phyloP scores from a whole-genome alignment of 345 rosid genomes.

The Eucalyptus cloeziana region DNA sequence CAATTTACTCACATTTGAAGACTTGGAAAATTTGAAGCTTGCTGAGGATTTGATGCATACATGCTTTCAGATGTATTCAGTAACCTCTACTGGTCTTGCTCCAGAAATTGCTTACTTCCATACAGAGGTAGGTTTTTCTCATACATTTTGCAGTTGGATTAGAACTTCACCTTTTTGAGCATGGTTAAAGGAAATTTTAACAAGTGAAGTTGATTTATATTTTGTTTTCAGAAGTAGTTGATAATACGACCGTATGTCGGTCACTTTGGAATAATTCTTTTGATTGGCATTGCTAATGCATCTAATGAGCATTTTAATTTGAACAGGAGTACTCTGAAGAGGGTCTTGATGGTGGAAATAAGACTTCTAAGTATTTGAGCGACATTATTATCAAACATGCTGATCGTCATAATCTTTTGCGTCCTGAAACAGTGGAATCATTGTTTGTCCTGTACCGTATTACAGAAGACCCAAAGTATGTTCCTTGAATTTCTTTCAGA shows the following conservation, averaged over 20 bases:
- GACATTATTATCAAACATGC: conserved; percentile 84
- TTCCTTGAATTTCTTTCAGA: not conserved
- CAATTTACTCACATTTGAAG: conserved; percentile 77
- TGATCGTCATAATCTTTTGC: conserved; percentile 89
- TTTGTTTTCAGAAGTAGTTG: not conserved
- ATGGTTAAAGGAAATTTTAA: not conserved
- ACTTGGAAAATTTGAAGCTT: conserved; percentile 86
- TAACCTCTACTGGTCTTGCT: conserved; percentile 93
- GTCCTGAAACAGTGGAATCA: conserved; percentile 97
- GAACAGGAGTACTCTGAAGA: conserved; percentile 67
- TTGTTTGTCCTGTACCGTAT: conserved; percentile 76
- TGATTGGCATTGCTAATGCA: not conserved
- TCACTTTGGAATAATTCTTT: not conserved
- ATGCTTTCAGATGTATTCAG: conserved; percentile 92
- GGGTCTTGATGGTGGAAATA: conserved; percentile 89
- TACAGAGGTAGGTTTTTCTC: conserved; percentile 42
- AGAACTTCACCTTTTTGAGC: not conserved
- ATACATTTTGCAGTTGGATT: not conserved
- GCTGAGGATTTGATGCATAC: conserved; percentile 89
- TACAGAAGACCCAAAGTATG: conserved; percentile 78
- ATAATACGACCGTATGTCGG: not conserved
- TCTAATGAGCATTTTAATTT: not conserved
- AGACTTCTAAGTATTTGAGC: conserved; percentile 53
- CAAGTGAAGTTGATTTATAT: not conserved
- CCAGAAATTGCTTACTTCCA: conserved; percentile 98